Evolutionary conservation across 495 filamentous ascomycete genomes (phyloP).

Genomic region (Daldinia caldariorum): DNA sequence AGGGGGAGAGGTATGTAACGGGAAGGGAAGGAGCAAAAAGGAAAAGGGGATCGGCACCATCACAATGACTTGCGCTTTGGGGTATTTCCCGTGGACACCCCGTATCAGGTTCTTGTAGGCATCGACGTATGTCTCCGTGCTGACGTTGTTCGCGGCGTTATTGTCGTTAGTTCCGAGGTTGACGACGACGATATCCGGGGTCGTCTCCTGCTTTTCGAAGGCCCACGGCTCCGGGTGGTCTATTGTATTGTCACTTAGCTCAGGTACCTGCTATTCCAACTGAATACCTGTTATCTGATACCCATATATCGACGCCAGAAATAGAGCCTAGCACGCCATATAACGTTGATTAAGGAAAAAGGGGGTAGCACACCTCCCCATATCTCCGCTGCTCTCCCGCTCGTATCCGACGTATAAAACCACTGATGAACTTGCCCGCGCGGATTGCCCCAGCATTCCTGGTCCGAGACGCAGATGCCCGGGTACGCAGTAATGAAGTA

Average conservation of each 20-base stretch:
- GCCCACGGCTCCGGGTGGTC: slow-evolving; percentile 68
- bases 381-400: slow-evolving; percentile 58
- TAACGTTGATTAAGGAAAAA: neutral
- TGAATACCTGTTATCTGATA: too few relatives aligned
- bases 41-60: slow-evolving; percentile 58
- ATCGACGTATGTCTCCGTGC: slow-evolving; percentile 61
- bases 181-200: slow-evolving; percentile 72
- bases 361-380: slow-evolving; percentile 57
- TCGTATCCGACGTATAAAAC: slow-evolving; percentile 71
- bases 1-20: neutral
- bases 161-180: slow-evolving; percentile 76
- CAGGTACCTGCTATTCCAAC: too few relatives aligned
- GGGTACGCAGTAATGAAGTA: slow-evolving; percentile 70
- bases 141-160: slow-evolving; percentile 67
- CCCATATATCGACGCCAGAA: too few relatives aligned
- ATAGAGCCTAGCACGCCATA: too few relatives aligned
- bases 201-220: slow-evolving; percentile 63
- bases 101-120: slow-evolving; percentile 68
- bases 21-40: neutral
- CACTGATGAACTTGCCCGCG: slow-evolving; percentile 69
- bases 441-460: slow-evolving; percentile 67
- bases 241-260: slow-evolving; percentile 30
- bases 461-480: slow-evolving; percentile 68
- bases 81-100: slow-evolving; percentile 69
- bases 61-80: slow-evolving; percentile 69